These are phyloP conservation scores for Umbelopsis sp. DNA, from an alignment of 192 early-diverging fungal genomes.

Conservation along the genomic window DNA sequence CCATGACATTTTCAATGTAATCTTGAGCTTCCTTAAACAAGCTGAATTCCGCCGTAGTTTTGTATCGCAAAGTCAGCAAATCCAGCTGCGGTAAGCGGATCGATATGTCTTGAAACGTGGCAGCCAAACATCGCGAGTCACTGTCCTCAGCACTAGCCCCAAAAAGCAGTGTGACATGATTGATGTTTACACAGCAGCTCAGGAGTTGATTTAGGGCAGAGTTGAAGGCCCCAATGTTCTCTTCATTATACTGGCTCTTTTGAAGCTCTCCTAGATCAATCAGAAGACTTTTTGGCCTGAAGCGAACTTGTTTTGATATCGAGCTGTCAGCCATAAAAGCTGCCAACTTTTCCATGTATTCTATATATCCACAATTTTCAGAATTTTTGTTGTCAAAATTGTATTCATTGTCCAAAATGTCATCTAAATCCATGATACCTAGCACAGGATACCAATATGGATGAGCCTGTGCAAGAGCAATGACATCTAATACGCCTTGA, in stretches of 20 bases:
- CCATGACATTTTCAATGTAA: conserved; percentile 1
- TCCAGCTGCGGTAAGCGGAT: conserved; percentile 3
- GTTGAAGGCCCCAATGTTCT: neutral
- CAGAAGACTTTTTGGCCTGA: neutral
- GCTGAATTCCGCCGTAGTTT: neutral
- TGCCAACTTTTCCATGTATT: neutral
- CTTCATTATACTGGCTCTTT: neutral
- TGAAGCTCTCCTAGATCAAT: neutral
- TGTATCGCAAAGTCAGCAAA: conserved; percentile 14
- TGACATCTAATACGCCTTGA: conserved; percentile 10
- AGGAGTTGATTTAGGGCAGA: neutral
- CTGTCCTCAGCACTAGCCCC: conserved; percentile 3
- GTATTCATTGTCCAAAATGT: conserved; percentile 13
- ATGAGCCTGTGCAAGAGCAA: conserved; percentile 5
- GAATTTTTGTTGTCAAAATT: neutral
- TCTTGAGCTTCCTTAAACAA: conserved; percentile 3
- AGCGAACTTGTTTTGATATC: neutral
- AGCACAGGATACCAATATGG: conserved; percentile 13
- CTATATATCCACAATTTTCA: neutral
- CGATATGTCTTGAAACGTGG: conserved; percentile 17
- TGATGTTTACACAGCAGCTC: neutral
- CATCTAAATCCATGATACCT: neutral
- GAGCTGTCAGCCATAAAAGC: neutral
- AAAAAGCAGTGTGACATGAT: conserved; percentile 14
- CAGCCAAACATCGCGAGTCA: neutral